These are phyloP conservation scores for Coemansia erecta DNA, from an alignment of 192 early-diverging fungal species.

Conservation along the genomic window DNA sequence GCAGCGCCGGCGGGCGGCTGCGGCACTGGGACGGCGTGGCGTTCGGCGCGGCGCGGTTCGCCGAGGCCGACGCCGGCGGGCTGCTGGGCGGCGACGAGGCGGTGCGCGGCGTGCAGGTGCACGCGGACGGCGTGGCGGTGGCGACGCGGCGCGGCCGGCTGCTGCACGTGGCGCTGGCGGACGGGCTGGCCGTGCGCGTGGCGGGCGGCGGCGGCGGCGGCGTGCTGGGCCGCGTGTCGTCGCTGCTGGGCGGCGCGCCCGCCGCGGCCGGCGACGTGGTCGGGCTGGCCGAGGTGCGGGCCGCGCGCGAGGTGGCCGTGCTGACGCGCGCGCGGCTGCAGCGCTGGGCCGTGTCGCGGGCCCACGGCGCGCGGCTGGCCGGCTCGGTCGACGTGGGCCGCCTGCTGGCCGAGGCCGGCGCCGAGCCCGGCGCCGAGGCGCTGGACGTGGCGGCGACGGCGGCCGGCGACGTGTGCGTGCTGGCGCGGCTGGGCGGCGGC, in stretches of 20 bases:
- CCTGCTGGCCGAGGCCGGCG: slow-evolving; percentile 6
- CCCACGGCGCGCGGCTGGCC: slow-evolving; percentile 22
- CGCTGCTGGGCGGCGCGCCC: slow-evolving; percentile 32
- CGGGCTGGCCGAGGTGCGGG: slow-evolving; percentile 36
- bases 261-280: slow-evolving; percentile 30
- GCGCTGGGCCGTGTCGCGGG: slow-evolving; percentile 46
- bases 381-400: slow-evolving; percentile 21
- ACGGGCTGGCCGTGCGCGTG: slow-evolving; percentile 15
- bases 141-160: slow-evolving; percentile 30
- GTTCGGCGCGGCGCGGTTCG: slow-evolving; percentile 3
- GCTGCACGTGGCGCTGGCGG: slow-evolving; percentile 27
- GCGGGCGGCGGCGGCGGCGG: slow-evolving; percentile 19
- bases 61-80: slow-evolving; percentile 1
- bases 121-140: slow-evolving; percentile 22
- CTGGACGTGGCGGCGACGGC: slow-evolving; percentile 28
- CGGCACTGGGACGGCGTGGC: slow-evolving; percentile 53
- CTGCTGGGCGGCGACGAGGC: slow-evolving; percentile 33
- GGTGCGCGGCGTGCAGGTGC: slow-evolving; percentile 21
- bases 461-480: slow-evolving; percentile 26
- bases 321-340: slow-evolving; percentile 37
- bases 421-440: slow-evolving; percentile 7
- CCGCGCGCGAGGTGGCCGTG: slow-evolving; percentile 44
- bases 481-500: too few species aligned
- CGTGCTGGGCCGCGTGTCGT: slow-evolving; percentile 41
- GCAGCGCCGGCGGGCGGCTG: slow-evolving; percentile 31